Conservation (phyloP, 345 rosid genomes). For the Conringia planisiliqua region DNA sequence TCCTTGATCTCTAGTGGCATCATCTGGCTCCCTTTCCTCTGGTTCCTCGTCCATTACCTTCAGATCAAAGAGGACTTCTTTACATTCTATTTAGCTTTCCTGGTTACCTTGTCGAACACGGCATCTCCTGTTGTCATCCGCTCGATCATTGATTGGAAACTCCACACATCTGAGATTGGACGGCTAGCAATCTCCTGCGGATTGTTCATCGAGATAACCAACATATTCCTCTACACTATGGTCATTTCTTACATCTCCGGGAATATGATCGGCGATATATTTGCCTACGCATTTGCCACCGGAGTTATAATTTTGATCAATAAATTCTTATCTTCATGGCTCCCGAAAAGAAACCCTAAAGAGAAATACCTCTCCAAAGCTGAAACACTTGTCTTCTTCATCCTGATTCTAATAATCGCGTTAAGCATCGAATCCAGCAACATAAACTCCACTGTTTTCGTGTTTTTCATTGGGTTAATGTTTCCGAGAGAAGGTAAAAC, state of each 20-base stretch:
- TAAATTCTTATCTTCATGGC: slow-evolving; percentile 55
- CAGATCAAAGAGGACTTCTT: slow-evolving; percentile 11
- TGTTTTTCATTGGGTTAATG: slow-evolving; percentile 60
- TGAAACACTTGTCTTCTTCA: slow-evolving; percentile 46
- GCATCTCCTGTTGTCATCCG: slow-evolving; percentile 71
- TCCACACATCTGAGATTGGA: slow-evolving; percentile 63
- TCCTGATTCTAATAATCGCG: slow-evolving; percentile 38
- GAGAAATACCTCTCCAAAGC: slow-evolving; percentile 62
- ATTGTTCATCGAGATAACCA: slow-evolving; percentile 55
- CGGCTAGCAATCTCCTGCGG: slow-evolving; percentile 56
- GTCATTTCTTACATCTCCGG: slow-evolving; percentile 23
- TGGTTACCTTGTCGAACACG: slow-evolving; percentile 53
- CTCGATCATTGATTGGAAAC: slow-evolving; percentile 61
- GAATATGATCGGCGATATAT: slow-evolving; percentile 21
- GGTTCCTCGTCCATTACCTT: slow-evolving; percentile 34
- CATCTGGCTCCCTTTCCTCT: slow-evolving; percentile 38
- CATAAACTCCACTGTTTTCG: slow-evolving; percentile 41
- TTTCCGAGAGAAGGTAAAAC: slow-evolving; percentile 86
- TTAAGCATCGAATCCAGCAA: slow-evolving; percentile 43
- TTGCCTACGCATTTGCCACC: slow-evolving; percentile 34
- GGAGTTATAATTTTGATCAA: slow-evolving; percentile 35
- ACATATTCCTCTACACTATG: slow-evolving; percentile 34
- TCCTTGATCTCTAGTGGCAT: slow-evolving; percentile 37
- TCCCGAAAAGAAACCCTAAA: slow-evolving; percentile 48
- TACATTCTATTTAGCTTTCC: slow-evolving; percentile 30